Evolutionary conservation across 805 yeast genomes (phyloP), one percentile per base, ranked within the genome.

Genomic region (Wickerhamiella hasegawae): DNA sequence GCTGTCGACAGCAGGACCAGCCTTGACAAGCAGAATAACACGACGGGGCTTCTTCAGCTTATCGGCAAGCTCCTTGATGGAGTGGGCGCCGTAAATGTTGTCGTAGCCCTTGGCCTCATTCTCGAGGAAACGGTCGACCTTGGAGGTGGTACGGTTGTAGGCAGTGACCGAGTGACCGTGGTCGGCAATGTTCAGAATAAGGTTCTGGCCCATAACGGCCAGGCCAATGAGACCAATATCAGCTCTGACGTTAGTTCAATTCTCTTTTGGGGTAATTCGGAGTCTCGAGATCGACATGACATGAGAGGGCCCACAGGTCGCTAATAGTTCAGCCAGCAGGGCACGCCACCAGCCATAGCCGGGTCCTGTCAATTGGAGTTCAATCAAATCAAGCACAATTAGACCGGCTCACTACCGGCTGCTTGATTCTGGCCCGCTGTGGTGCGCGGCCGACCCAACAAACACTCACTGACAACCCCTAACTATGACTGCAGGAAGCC

Each of bases 201-300:
- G 69, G 74, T 87, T 87, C 71, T 62, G 59, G 65, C 98, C 98
- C 98, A 87, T 87, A 51, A 87, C 98, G 78, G 98, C 98, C 73
- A 87, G 73, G 61, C 98, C 98, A 58, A 90, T 85, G 62, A 87
- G 81, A 65, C 96, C 98, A 63, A 87, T 76, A 76, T 87, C 98
- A 71, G 87, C 90, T 39, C 41, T 19, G 50, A n/a, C 42, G 32
- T 39, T 31, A 24, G 38, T 33, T 33, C 27, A 31, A 15, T 35
- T 18, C 14, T 18, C 14, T 15, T 15, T 18, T 12, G 18, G 20
- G 17, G n/a, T 12, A 18, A 23, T 16, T 18, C 19, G 23, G 23
- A 29, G 23, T 18, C n/a, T n/a, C 19, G 19, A 11, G 23, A 29
- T 8, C 19, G 18, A 18, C 14, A 19, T 29, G 23, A 10, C 14